These are phyloP conservation scores for Oryza glaberrima DNA, from an alignment of 176 grass and related monocot species.

Conservation along the genomic window DNA sequence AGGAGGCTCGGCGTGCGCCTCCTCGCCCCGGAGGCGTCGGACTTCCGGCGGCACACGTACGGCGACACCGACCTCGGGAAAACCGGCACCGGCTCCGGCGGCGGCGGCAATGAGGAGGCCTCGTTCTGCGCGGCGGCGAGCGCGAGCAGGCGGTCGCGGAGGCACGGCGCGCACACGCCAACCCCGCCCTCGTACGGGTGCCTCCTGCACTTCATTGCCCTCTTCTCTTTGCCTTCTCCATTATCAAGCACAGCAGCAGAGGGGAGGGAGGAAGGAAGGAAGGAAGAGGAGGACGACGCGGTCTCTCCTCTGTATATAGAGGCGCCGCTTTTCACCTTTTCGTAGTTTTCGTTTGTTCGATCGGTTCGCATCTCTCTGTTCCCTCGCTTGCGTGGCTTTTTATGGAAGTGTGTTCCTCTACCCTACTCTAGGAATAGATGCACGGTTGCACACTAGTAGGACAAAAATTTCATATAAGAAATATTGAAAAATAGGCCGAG, in stretches of 20 bases:
- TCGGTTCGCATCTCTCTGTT: not conserved
- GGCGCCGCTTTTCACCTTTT: not conserved
- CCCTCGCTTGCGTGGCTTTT: not conserved
- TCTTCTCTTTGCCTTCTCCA: not conserved
- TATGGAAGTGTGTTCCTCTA: not conserved
- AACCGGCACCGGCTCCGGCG: not conserved
- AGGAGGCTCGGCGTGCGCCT: slow-evolving; percentile 40
- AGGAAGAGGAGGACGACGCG: not conserved
- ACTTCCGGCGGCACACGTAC: slow-evolving; percentile 51
- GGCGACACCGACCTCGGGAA: slow-evolving; percentile 64
- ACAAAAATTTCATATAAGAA: not conserved
- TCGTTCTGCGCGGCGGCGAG: slow-evolving; percentile 76
- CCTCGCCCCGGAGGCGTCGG: slow-evolving; percentile 37
- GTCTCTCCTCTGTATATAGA: not conserved
- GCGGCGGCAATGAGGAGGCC: slow-evolving; percentile 42
- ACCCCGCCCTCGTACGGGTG: slow-evolving; percentile 69
- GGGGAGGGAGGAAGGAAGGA: too few relatives aligned
- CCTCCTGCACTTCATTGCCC: slow-evolving; percentile 70
- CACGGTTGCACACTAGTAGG: not conserved
- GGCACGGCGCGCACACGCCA: slow-evolving; percentile 88
- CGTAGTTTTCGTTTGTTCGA: not conserved
- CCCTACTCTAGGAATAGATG: not conserved
- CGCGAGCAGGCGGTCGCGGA: slow-evolving; percentile 77
- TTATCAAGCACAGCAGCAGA: not conserved
- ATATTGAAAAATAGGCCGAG: too few relatives aligned